These are phyloP conservation scores for Nematocida sp. DNA, from an alignment of 371 early-diverging fungal genomes.

Conservation along the genomic window DNA sequence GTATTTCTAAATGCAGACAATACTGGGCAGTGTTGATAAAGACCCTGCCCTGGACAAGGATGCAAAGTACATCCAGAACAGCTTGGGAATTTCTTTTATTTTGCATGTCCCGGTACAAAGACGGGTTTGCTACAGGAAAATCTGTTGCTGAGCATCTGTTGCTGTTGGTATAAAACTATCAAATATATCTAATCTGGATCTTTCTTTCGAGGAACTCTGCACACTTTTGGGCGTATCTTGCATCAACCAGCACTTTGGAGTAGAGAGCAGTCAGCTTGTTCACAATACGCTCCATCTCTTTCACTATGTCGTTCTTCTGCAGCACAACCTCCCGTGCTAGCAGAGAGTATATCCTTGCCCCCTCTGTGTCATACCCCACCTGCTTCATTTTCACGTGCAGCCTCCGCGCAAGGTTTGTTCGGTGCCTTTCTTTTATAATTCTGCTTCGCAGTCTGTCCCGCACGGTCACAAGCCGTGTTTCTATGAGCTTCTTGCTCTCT, in stretches of 20 bases:
- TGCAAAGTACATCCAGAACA: too few relatives aligned
- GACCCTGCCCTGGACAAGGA: too few relatives aligned
- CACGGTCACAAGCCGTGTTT: background rate
- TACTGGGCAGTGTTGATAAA: too few relatives aligned
- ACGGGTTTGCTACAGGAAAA: too few relatives aligned
- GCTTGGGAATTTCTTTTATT: too few relatives aligned
- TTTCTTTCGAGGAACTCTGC: constrained; percentile 25
- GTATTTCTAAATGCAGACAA: too few relatives aligned
- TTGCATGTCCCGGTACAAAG: too few relatives aligned
- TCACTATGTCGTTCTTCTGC: constrained; percentile 26
- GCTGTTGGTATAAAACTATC: background rate
- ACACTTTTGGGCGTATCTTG: constrained; percentile 19
- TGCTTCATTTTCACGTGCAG: constrained; percentile 39
- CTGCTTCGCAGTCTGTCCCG: background rate
- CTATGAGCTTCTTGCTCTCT: background rate
- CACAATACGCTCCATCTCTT: background rate
- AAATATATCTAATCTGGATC: background rate
- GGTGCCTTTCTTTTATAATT: background rate
- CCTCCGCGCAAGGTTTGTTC: background rate
- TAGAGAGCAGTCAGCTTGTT: constrained; percentile 2
- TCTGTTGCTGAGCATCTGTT: too few relatives aligned
- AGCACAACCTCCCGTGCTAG: constrained; percentile 15
- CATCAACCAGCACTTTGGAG: background rate
- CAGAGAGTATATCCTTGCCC: constrained; percentile 15
- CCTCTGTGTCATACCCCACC: constrained; percentile 22